phyloP scores from a whole-genome alignment of 1,284 basidiomycete genomes.

The Rhodotorula glutinis region DNA sequence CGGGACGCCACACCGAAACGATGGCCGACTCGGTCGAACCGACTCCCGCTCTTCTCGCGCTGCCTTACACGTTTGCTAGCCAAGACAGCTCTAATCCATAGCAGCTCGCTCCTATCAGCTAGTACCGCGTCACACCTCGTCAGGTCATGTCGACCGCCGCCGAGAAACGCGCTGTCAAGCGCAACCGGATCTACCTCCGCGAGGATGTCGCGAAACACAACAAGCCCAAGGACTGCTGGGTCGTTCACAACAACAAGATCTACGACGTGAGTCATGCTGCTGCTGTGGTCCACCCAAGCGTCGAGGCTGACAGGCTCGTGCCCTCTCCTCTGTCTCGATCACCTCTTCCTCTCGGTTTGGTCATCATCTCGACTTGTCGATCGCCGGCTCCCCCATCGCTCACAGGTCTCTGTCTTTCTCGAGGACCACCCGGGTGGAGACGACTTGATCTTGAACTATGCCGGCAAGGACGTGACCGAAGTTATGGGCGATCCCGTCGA shows the following conservation, averaged over 20 bases:
- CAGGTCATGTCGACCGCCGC: slow-evolving; percentile 1
- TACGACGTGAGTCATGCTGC: slow-evolving; percentile 62
- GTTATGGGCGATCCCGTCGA: slow-evolving; percentile 79
- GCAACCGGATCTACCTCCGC: slow-evolving; percentile 58
- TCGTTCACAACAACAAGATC: slow-evolving; percentile 66
- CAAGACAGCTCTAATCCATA: no score
- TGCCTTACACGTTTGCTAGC: no score
- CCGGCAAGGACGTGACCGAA: slow-evolving; percentile 68
- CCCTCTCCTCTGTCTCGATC: not conserved
- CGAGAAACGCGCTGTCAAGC: slow-evolving; percentile 19
- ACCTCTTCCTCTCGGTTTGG: not conserved
- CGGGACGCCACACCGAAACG: no score
- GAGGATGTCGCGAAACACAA: slow-evolving; percentile 67
- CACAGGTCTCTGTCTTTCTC: slow-evolving; percentile 59
- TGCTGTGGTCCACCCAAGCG: no score
- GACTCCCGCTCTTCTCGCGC: no score
- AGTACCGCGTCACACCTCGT: not conserved
- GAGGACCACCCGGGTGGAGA: slow-evolving; percentile 82
- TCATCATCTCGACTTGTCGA: not conserved
- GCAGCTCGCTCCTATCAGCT: no score
- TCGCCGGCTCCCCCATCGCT: not conserved
- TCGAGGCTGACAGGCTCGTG: not conserved
- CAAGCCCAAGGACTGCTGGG: slow-evolving; percentile 64
- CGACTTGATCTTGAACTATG: slow-evolving; percentile 68
- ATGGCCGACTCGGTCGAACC: no score